Percentiles rank a stretch among this genome's conserved stretches.
Conservation (phyloP, 345 rosid species). For the Arabidopsis arenosa region DNA sequence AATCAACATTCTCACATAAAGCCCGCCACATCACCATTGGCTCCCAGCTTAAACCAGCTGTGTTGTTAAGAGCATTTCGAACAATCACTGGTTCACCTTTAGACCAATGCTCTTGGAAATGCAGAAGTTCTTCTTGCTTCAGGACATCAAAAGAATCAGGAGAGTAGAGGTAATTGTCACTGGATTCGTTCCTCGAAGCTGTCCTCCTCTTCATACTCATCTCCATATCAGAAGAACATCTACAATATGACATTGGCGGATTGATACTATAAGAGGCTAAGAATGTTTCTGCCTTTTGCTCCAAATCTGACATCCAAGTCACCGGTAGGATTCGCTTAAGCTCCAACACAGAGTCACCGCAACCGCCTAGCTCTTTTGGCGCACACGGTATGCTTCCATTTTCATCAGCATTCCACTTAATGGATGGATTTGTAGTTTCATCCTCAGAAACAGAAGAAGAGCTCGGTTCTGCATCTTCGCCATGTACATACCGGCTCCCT, state of each 20-base stretch:
- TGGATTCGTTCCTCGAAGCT: constrained; percentile 59
- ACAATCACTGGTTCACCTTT: constrained; percentile 92
- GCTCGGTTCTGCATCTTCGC: constrained; percentile 60
- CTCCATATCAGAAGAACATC: constrained; percentile 37
- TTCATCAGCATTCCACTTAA: constrained; percentile 55
- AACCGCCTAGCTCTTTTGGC: constrained; percentile 72
- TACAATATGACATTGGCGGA: constrained; percentile 29
- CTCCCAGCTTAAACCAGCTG: constrained; percentile 89
- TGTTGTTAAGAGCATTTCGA: constrained; percentile 58
- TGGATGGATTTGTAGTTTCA: constrained; percentile 24
- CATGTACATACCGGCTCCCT: constrained; percentile 78
- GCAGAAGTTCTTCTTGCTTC: constrained; percentile 51
- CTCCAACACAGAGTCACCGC: constrained; percentile 67
- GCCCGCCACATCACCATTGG: constrained; percentile 98
- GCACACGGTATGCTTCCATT: constrained; percentile 74
- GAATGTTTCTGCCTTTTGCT: constrained; percentile 48
- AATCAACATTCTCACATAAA: constrained; percentile 61
- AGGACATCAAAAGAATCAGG: constrained; percentile 55
- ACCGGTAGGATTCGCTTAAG: constrained; percentile 70
- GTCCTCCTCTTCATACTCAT: constrained; percentile 44
- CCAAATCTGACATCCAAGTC: constrained; percentile 63
- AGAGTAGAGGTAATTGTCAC: constrained; percentile 67
- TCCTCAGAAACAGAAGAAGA: constrained; percentile 32
- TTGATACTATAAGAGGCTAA: constrained; percentile 35
- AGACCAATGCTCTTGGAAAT: constrained; percentile 74